Evolutionary conservation across 176 grass and related monocot genomes (phyloP), one percentile per base, ranked within the genome.

Genomic region (Oryza coarctata): DNA sequence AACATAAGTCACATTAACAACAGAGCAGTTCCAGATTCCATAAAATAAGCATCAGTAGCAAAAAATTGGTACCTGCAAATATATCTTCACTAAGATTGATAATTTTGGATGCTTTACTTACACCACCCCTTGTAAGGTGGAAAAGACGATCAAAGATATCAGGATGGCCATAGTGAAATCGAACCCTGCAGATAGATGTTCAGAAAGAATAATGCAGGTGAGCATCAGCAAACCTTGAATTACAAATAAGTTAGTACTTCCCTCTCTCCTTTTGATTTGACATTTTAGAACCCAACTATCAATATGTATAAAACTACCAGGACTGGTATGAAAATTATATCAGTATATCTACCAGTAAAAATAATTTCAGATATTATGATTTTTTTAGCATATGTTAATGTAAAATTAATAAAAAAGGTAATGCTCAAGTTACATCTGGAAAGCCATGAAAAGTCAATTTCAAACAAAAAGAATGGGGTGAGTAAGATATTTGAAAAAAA

Each of bases 71-170:
- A 93, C 95, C 95, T 75, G 95, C 95, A 94, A 98, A 98, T 89
- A 98, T 98, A 76, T 98, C 95, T 84, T 98, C 95, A 5, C 95
- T 98, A 78, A 98, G 83, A 89, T 98, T 98, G 58, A 98, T 98
- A 80, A 98, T 93, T 78, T 90, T 98, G 30, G 95, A 98, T 43
- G 95, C 95, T 88, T 98, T 98, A 88, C 95, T 91, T 73, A 98
- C 73, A 75, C 95, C 95, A 88, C 96, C 95, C 76, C 95, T 89
- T 23, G 92, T 91, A 65, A 98, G 82, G 82, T 98, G 95, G 88
- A 98, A 98, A 82, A 98, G 84, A 12, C 95, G 84, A 79, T 98
- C 90, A 65, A 98, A 98, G 68, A 98, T 82, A 91, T 98, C 92
- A 76, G 92, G 95, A 88, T 98, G 95, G 13, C 90, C 92, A 83